phyloP scores from a whole-genome alignment of 2,329 filamentous ascomycete genomes.

The Penicillium capsulatum region DNA sequence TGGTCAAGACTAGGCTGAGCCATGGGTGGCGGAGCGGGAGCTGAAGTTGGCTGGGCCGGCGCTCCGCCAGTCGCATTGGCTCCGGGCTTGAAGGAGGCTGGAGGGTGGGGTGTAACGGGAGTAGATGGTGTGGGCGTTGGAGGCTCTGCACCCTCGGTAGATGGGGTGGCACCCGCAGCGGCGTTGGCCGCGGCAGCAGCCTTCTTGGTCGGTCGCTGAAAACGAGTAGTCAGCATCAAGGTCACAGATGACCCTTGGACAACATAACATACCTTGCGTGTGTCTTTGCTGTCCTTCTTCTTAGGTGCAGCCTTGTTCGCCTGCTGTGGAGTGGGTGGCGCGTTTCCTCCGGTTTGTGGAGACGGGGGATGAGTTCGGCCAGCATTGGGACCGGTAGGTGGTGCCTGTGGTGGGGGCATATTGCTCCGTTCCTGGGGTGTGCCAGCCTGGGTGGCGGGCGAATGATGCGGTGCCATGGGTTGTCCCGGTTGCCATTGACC shows the following conservation, averaged over 20 bases:
- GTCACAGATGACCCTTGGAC: background rate
- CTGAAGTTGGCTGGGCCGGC: constrained; percentile 34
- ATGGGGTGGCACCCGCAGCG: constrained; percentile 42
- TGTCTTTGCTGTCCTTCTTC: constrained; percentile 56
- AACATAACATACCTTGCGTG: constrained; percentile 46
- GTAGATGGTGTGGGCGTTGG: constrained; percentile 47
- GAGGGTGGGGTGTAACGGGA: constrained; percentile 47
- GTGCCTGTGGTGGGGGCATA: constrained; percentile 49
- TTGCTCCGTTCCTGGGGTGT: constrained; percentile 56
- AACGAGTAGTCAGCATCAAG: constrained; percentile 10
- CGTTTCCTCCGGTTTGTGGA: constrained; percentile 43
- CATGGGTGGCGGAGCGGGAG: constrained; percentile 34
- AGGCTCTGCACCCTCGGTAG: constrained; percentile 46
- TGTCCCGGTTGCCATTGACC: constrained; percentile 41
- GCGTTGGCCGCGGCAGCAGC: constrained; percentile 35
- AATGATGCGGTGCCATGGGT: constrained; percentile 48
- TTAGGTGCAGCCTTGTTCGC: constrained; percentile 56
- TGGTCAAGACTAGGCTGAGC: constrained; percentile 35
- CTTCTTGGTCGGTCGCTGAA: constrained; percentile 44
- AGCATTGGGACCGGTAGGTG: constrained; percentile 36
- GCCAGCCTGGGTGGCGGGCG: constrained; percentile 40
- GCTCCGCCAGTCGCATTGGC: constrained; percentile 33
- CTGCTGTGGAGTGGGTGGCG: constrained; percentile 60
- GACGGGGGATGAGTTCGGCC: constrained; percentile 43
- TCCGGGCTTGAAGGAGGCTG: constrained; percentile 41